Evolutionary conservation across 2,329 filamentous ascomycete genomes (phyloP).

Genomic region (Sporothrix euskadiensis): DNA sequence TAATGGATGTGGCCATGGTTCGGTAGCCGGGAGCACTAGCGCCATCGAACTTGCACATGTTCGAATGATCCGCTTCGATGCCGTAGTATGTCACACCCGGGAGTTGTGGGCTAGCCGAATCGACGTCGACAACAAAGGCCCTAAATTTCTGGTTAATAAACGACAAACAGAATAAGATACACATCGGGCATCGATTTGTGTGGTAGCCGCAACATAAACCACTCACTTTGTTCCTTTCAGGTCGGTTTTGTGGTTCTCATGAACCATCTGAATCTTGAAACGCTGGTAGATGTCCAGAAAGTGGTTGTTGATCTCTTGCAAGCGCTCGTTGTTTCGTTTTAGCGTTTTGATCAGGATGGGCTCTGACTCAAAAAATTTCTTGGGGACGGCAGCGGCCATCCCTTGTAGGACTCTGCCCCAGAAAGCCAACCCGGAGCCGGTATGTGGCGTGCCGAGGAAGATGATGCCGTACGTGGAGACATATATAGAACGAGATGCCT

Average conservation of each 20-base stretch:
- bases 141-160: slow-evolving; percentile 35
- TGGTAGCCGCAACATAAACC: no score
- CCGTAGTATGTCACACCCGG: slow-evolving; percentile 71
- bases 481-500: slow-evolving; percentile 67
- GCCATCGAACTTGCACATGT: slow-evolving; percentile 71
- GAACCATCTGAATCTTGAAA: slow-evolving; percentile 74
- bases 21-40: slow-evolving; percentile 65
- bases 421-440: slow-evolving; percentile 65
- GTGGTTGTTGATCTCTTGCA: slow-evolving; percentile 71
- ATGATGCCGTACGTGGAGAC: slow-evolving; percentile 75
- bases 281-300: slow-evolving; percentile 71
- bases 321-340: slow-evolving; percentile 71
- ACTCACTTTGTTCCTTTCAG: slow-evolving; percentile 60
- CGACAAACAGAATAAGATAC: background rate
- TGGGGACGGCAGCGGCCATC: slow-evolving; percentile 66
- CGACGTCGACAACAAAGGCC: slow-evolving; percentile 66
- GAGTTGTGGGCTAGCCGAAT: slow-evolving; percentile 67
- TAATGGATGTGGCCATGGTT: slow-evolving; percentile 51
- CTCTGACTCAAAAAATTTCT: slow-evolving; percentile 66
- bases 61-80: slow-evolving; percentile 71
- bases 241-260: slow-evolving; percentile 72
- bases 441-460: slow-evolving; percentile 76
- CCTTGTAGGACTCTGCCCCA: slow-evolving; percentile 68
- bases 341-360: slow-evolving; percentile 68
- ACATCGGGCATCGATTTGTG: background rate